Percentiles rank a stretch among this genome's conserved stretches.
Conservation (phyloP, 495 filamentous ascomycete species). For the Astrothelium subdiscretum region DNA sequence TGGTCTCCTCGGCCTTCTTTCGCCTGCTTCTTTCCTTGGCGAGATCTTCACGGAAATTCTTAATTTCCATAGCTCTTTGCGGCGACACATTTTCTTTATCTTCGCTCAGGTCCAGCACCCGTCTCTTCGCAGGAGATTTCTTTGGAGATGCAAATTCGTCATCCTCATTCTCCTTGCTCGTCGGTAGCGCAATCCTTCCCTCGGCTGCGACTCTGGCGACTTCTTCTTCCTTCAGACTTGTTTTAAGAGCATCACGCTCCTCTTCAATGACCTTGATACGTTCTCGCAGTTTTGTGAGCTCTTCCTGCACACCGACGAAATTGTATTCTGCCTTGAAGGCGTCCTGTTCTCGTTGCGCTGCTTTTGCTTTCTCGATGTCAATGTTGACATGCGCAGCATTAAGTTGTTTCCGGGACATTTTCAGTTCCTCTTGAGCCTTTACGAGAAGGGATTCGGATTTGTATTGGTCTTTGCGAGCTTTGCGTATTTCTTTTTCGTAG, state of each 20-base stretch:
- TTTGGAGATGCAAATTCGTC: constrained; percentile 25
- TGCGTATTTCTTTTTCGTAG: constrained; percentile 76
- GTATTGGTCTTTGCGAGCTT: constrained; percentile 74
- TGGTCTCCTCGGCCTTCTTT: constrained; percentile 54
- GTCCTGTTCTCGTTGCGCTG: constrained; percentile 54
- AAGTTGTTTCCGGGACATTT: constrained; percentile 45
- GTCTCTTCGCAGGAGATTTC: constrained; percentile 24
- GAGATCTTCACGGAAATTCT: constrained; percentile 50
- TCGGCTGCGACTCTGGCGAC: constrained; percentile 52
- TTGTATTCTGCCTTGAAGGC: constrained; percentile 63
- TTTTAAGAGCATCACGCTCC: constrained; percentile 56
- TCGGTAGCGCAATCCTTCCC: constrained; percentile 48
- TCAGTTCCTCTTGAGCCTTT: constrained; percentile 74
- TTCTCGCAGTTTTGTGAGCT: constrained; percentile 52
- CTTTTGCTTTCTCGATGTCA: constrained; percentile 34
- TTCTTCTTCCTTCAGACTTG: constrained; percentile 46
- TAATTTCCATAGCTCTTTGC: constrained; percentile 29
- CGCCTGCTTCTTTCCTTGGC: constrained; percentile 54
- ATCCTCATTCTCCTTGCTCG: constrained; percentile 28
- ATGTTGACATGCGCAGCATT: constrained; percentile 44
- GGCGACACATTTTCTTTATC: constrained; percentile 31
- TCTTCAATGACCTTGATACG: constrained; percentile 55
- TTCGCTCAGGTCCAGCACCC: constrained; percentile 15
- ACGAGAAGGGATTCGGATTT: constrained; percentile 65
- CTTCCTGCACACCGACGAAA: constrained; percentile 61